Percentiles rank a stretch among this genome's conserved stretches.
Evolutionary conservation across 441 rosid species (phyloP).

Genomic region (Gossypium aridum): DNA sequence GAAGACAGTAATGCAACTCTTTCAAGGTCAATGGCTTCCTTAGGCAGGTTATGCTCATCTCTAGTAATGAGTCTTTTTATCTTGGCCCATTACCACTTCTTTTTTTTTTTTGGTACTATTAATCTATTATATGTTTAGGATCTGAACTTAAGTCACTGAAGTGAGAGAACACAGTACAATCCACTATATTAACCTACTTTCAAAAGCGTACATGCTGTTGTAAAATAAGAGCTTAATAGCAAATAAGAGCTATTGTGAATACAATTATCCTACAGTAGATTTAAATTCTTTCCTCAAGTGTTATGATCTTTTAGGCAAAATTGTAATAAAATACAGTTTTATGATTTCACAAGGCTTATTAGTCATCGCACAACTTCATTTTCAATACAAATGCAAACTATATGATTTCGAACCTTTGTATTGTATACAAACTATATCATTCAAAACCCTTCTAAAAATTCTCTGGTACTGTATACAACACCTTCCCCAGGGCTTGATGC

Average conservation of each 20-base stretch:
- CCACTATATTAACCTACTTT: not conserved
- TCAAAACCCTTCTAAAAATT: not conserved
- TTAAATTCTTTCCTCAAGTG: too few relatives aligned
- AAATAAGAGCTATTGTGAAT: too few relatives aligned
- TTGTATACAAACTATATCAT: not conserved
- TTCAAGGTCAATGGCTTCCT: constrained; percentile 53
- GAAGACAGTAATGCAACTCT: constrained; percentile 57
- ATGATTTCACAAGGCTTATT: too few relatives aligned
- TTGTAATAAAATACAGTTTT: too few relatives aligned
- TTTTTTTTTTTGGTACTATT: not conserved
- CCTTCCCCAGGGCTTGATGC: not conserved
- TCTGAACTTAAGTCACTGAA: not conserved
- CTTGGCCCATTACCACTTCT: not conserved
- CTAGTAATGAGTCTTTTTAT: not conserved
- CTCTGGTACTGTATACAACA: not conserved
- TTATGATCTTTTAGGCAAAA: too few relatives aligned
- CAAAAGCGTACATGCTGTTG: not conserved
- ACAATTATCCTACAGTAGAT: too few relatives aligned
- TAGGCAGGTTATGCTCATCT: constrained; percentile 4
- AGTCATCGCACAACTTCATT: too few relatives aligned
- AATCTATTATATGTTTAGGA: not conserved
- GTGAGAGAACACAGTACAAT: not conserved
- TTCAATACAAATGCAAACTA: too few relatives aligned
- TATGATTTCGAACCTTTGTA: not conserved
- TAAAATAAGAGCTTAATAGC: too few relatives aligned